Evolutionary conservation across 2,329 filamentous ascomycete species (phyloP).

Genomic region (Aspergillus caelatus): DNA sequence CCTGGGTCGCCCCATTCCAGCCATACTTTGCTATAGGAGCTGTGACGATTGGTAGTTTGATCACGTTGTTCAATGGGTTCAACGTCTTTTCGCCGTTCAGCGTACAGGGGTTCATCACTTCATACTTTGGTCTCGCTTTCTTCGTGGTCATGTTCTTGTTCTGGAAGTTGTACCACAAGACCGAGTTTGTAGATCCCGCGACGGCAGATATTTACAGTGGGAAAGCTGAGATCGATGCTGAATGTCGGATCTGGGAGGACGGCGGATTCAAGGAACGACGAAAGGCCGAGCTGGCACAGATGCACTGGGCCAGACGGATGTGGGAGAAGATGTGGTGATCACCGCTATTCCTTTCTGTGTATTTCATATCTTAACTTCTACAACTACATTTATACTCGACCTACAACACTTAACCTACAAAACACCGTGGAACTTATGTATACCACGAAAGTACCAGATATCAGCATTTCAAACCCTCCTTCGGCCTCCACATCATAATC

Average conservation of each 20-base stretch:
- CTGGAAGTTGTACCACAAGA: conserved; percentile 37
- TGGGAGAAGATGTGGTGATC: conserved; percentile 38
- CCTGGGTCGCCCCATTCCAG: conserved; percentile 68
- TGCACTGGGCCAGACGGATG: conserved; percentile 29
- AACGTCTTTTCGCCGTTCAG: conserved; percentile 43
- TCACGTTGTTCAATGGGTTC: conserved; percentile 70
- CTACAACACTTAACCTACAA: no score
- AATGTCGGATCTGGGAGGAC: conserved; percentile 39
- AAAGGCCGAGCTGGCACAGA: conserved; percentile 31
- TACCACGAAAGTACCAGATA: no score
- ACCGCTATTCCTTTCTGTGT: neutral
- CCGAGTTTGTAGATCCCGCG: conserved; percentile 29
- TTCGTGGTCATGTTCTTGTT: conserved; percentile 46
- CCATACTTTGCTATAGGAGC: conserved; percentile 71
- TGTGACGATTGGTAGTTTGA: conserved; percentile 52
- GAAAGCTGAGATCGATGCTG: conserved; percentile 38
- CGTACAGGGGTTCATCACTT: conserved; percentile 53
- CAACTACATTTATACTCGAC: no score
- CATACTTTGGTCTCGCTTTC: conserved; percentile 51
- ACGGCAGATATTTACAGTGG: conserved; percentile 36
- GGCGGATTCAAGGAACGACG: conserved; percentile 32
- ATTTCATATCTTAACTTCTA: no score
- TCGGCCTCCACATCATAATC: conserved; percentile 1
- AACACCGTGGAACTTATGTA: no score
- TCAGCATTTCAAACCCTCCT: neutral